These are phyloP conservation scores for Xylaria castorea DNA, from an alignment of 495 filamentous ascomycete species.

Conservation along the genomic window DNA sequence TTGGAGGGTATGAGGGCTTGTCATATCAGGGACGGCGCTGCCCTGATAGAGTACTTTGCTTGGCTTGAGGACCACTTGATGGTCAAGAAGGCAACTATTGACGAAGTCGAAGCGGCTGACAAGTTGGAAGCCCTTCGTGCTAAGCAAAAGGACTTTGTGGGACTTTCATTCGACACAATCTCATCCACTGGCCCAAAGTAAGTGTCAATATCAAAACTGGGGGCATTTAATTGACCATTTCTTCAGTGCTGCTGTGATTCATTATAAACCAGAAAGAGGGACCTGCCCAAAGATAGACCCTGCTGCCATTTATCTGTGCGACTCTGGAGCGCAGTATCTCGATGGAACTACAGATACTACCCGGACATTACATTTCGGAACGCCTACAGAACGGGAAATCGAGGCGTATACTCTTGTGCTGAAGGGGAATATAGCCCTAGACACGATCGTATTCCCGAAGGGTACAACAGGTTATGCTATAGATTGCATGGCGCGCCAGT, in stretches of 20 bases:
- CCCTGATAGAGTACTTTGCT: conserved; percentile 90
- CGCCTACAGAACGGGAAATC: conserved; percentile 83
- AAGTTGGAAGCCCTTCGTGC: conserved; percentile 84
- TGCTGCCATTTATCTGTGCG: conserved; percentile 89
- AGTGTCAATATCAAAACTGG: conserved; percentile 28
- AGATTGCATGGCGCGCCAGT: conserved; percentile 87
- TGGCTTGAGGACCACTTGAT: conserved; percentile 93
- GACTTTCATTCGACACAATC: conserved; percentile 94
- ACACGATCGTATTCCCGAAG: conserved; percentile 89
- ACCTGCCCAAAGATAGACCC: conserved; percentile 87
- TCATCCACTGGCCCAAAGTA: conserved; percentile 90
- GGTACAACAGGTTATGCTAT: conserved; percentile 92
- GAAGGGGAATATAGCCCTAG: conserved; percentile 93
- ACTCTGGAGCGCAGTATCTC: conserved; percentile 93
- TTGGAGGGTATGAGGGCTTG: conserved; percentile 92
- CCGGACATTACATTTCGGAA: conserved; percentile 88
- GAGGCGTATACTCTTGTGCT: conserved; percentile 95
- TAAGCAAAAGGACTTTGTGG: conserved; percentile 83
- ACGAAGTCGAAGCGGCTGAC: conserved; percentile 91
- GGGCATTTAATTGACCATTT: not conserved
- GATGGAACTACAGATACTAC: conserved; percentile 98
- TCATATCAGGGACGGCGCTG: conserved; percentile 93
- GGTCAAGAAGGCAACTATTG: conserved; percentile 72
- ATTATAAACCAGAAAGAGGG: conserved; percentile 91
- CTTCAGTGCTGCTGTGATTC: conserved; percentile 82